These are phyloP conservation scores for Pyrrhoderma lamaoense DNA, from an alignment of 1,284 basidiomycete species.

Conservation along the genomic window DNA sequence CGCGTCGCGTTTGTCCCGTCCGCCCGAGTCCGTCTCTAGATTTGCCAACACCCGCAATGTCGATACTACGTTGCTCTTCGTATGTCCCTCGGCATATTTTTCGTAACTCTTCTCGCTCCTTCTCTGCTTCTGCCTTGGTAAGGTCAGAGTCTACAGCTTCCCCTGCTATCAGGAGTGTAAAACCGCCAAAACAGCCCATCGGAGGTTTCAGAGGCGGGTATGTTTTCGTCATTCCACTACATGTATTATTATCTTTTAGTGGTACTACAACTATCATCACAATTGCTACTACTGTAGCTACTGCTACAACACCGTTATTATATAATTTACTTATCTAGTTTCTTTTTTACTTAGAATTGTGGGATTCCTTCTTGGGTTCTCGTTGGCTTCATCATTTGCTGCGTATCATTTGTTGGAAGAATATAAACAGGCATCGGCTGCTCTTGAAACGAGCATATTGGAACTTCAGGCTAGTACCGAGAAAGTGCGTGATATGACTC, in stretches of 20 bases:
- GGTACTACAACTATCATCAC: not conserved
- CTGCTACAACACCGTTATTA: too few species aligned
- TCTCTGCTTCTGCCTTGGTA: constrained; percentile 33
- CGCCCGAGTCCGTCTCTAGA: too few species aligned
- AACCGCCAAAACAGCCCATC: constrained; percentile 66
- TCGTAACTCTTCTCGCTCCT: constrained; percentile 22
- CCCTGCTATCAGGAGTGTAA: constrained; percentile 48
- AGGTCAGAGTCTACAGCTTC: constrained; percentile 41
- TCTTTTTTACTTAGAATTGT: constrained; percentile 66
- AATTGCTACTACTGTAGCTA: too few species aligned
- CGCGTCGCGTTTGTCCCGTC: not conserved
- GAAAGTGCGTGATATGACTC: constrained; percentile 42
- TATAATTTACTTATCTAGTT: too few species aligned
- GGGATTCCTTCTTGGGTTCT: constrained; percentile 87
- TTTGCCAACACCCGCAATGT: constrained; percentile 7
- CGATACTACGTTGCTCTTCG: constrained; percentile 11
- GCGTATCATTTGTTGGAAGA: constrained; percentile 86
- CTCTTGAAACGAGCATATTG: constrained; percentile 80
- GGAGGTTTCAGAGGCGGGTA: constrained; percentile 84
- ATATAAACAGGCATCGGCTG: constrained; percentile 79
- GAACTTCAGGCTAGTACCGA: constrained; percentile 80
- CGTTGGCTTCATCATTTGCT: constrained; percentile 74
- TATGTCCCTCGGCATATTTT: constrained; percentile 3
- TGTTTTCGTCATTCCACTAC: constrained; percentile 23
- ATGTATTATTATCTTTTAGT: not conserved